These are phyloP conservation scores for Lachancea lanzarotensis DNA, from an alignment of 805 yeast species.

Conservation along the genomic window DNA sequence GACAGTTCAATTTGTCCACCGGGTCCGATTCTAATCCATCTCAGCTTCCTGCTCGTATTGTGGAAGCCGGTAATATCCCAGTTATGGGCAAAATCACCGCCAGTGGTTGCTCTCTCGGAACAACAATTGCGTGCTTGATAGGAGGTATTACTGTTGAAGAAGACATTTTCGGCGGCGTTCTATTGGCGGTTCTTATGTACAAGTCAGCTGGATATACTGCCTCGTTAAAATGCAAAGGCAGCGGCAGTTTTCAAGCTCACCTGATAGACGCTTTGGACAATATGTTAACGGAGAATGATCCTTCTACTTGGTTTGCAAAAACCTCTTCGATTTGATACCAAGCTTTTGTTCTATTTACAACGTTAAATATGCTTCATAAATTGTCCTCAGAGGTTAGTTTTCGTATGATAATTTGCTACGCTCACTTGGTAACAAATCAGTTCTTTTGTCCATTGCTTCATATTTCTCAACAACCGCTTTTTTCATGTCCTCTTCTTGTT, in stretches of 20 bases:
- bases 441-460: conserved; percentile 39
- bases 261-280: conserved; percentile 28
- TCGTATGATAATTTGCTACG: conserved; percentile 45
- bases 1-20: conserved; percentile 15
- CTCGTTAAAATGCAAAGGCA: conserved; percentile 35
- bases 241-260: conserved; percentile 28
- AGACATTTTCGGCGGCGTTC: conserved; percentile 40
- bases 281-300: conserved; percentile 19
- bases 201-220: conserved; percentile 59
- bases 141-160: conserved; percentile 37
- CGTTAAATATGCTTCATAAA: background rate
- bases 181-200: conserved; percentile 50
- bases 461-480: conserved; percentile 47
- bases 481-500: conserved; percentile 53
- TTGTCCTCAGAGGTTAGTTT: conserved; percentile 27
- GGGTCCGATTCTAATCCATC: conserved; percentile 15
- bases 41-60: conserved; percentile 26
- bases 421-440: conserved; percentile 52
- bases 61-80: conserved; percentile 50
- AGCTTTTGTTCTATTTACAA: conserved; percentile 6
- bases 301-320: conserved; percentile 24
- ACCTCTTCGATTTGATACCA: background rate
- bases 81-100: conserved; percentile 70
- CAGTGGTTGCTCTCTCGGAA: conserved; percentile 77
- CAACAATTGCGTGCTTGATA: conserved; percentile 54